Percentiles rank a stretch among this genome's conserved stretches.
phyloP scores from a whole-genome alignment of 805 yeast genomes.

The Wickerhamomyces silvicola region DNA sequence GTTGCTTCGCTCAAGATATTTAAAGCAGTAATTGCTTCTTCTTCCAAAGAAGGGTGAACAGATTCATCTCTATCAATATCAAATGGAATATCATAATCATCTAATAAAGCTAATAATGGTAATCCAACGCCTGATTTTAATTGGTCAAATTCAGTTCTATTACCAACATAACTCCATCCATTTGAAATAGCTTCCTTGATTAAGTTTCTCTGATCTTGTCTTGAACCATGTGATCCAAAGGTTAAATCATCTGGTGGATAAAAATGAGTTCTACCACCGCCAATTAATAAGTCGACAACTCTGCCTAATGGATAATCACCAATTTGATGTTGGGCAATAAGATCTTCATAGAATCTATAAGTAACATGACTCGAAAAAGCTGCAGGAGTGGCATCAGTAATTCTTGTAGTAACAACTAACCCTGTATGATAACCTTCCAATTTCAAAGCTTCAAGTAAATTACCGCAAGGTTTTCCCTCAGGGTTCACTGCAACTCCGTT shows the following conservation, averaged over 20 bases:
- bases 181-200: slow-evolving; percentile 51
- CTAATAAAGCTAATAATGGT: slow-evolving; percentile 74
- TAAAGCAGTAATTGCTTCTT: slow-evolving; percentile 70
- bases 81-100: slow-evolving; percentile 74
- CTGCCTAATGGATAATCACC: slow-evolving; percentile 78
- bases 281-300: slow-evolving; percentile 76
- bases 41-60: slow-evolving; percentile 71
- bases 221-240: slow-evolving; percentile 43
- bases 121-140: slow-evolving; percentile 56
- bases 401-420: slow-evolving; percentile 83
- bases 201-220: slow-evolving; percentile 65
- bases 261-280: slow-evolving; percentile 89
- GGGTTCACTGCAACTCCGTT: slow-evolving; percentile 89
- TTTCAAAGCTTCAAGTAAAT: slow-evolving; percentile 83
- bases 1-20: slow-evolving; percentile 62
- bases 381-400: slow-evolving; percentile 95
- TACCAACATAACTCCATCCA: slow-evolving; percentile 63
- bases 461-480: slow-evolving; percentile 70
- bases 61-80: slow-evolving; percentile 66
- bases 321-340: slow-evolving; percentile 81
- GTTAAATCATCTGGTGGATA: slow-evolving; percentile 38
- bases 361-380: slow-evolving; percentile 78
- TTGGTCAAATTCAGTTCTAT: slow-evolving; percentile 52
- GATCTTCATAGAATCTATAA: slow-evolving; percentile 69
- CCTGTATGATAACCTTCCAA: slow-evolving; percentile 79